Percentiles rank a stretch among this genome's conserved stretches.
These are phyloP conservation scores for Penicillium roqueforti DNA, from an alignment of 495 filamentous ascomycete genomes.

Conservation along the genomic window DNA sequence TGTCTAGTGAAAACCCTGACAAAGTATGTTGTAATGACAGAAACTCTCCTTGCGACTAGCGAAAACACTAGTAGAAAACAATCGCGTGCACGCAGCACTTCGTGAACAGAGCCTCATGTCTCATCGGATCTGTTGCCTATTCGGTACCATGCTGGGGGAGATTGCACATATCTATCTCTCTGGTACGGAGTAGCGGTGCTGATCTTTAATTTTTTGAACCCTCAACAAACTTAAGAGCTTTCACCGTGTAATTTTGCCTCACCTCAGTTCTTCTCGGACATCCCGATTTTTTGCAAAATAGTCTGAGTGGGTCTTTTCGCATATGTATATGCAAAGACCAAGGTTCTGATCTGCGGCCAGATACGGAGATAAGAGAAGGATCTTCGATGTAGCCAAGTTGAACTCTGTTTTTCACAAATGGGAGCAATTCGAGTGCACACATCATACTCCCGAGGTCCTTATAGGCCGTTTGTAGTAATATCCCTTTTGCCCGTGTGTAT, in stretches of 20 bases:
- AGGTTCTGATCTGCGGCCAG: no score
- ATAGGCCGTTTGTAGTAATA: background rate
- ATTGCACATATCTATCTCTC: background rate
- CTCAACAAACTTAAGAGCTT: background rate
- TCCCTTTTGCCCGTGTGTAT: background rate
- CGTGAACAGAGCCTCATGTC: slow-evolving; percentile 10
- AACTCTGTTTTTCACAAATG: background rate
- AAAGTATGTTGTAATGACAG: slow-evolving; percentile 3
- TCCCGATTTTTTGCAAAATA: background rate
- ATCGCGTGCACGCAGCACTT: slow-evolving; percentile 2
- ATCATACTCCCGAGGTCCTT: background rate
- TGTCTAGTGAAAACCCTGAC: background rate
- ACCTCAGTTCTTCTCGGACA: background rate
- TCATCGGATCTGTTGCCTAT: background rate
- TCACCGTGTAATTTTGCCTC: background rate
- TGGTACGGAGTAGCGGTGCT: background rate
- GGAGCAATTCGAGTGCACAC: background rate
- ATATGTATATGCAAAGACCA: background rate
- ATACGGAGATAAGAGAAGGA: background rate
- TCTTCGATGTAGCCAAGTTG: background rate
- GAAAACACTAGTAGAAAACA: slow-evolving; percentile 6
- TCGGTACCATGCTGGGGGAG: background rate
- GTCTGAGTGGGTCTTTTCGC: background rate
- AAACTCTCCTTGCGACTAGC: slow-evolving; percentile 1
- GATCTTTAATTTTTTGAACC: background rate